Evolutionary conservation across 768 basidiomycete species (phyloP), one percentile per base, ranked within the genome.

Genomic region (Kwoniella sp.): DNA sequence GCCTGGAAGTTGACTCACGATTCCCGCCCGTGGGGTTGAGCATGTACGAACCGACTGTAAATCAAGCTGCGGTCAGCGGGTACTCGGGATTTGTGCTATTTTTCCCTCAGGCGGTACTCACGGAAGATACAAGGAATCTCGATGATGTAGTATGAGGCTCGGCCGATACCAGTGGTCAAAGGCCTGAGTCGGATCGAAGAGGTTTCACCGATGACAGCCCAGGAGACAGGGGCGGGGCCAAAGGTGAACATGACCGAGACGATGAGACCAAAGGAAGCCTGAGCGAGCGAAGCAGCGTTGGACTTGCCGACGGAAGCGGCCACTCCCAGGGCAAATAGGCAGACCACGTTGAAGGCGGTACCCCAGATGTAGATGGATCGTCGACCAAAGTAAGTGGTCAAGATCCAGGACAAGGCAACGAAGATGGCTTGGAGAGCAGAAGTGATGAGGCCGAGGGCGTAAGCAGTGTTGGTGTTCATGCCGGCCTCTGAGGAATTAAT

Each of bases 401-500:
- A 59, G 48, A 69, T 44, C 72, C 72, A 76, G 21, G 74, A 73
- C 26, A 58, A 49, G 33, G 59, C 62, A 30, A 72, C 70, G 56
- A 63, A 57, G 57, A 76, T 49, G 24, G 58, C 50, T 46, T 71
- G 70, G 13, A 76, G 68, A 25, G 66, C 65, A 12, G 74, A 76
- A 17, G 68, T 76, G 65, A 73, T 71, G n/a, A 77, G 61, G 52
- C 75, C 75, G 1, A 77, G 64, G 26, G 70, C 72, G 52, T 74
- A 77, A 10, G 74, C 65, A 22, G 52, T 48, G 55, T 69, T 56
- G 27, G 48, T 60, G 27, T 27, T 30, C 64, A 76, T 69, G 21
- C 74, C 74, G 26, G 74, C 72, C 61, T 71, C 67, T 72, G 51
- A n/a, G n/a, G n/a, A n/a, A n/a, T n/a, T n/a, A n/a, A n/a, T n/a